A percentile compares a stretch with the other conserved stretches of the same genome.
These are phyloP conservation scores for Neophaeococcomyces mojaviensis DNA, from an alignment of 2,329 filamentous ascomycete species.

Conservation along the genomic window DNA sequence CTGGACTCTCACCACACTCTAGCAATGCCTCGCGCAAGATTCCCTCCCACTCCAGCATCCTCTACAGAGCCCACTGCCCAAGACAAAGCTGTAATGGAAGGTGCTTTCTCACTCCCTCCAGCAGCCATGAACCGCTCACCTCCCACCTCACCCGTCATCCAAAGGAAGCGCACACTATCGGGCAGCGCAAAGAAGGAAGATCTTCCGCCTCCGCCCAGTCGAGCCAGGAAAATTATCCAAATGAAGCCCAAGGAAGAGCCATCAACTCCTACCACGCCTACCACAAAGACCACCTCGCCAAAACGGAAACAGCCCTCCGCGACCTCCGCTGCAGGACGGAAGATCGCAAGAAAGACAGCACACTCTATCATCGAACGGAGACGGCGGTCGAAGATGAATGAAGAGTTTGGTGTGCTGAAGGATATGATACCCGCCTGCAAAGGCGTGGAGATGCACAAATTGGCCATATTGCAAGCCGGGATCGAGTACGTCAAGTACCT, in stretches of 20 bases:
- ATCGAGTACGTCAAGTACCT: conserved; percentile 91
- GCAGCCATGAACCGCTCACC: conserved; percentile 52
- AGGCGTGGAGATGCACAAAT: conserved; percentile 95
- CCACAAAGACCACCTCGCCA: conserved; percentile 24
- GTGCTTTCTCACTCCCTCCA: conserved; percentile 68
- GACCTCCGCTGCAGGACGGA: conserved; percentile 79
- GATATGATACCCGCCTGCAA: conserved; percentile 90
- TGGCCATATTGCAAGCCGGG: conserved; percentile 89
- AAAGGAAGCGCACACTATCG: conserved; percentile 20
- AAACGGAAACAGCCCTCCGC: conserved; percentile 73
- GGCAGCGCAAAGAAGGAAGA: conserved; percentile 19
- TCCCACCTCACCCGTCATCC: conserved; percentile 12
- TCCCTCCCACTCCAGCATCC: conserved; percentile 70
- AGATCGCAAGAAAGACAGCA: conserved; percentile 91
- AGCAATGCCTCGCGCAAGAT: conserved; percentile 57
- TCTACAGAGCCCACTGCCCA: conserved; percentile 72
- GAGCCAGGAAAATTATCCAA: conserved; percentile 93
- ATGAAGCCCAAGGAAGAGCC: conserved; percentile 64
- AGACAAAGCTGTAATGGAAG: conserved; percentile 49
- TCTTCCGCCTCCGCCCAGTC: conserved; percentile 83
- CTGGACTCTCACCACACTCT: not conserved
- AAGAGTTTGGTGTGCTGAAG: conserved; percentile 90
- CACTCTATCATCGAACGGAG: conserved; percentile 91
- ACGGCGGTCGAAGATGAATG: conserved; percentile 94
- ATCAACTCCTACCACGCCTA: conserved; percentile 15